These are phyloP conservation scores for Taiozyma sp. DNA, from an alignment of 1,139 yeast genomes.

Conservation along the genomic window DNA sequence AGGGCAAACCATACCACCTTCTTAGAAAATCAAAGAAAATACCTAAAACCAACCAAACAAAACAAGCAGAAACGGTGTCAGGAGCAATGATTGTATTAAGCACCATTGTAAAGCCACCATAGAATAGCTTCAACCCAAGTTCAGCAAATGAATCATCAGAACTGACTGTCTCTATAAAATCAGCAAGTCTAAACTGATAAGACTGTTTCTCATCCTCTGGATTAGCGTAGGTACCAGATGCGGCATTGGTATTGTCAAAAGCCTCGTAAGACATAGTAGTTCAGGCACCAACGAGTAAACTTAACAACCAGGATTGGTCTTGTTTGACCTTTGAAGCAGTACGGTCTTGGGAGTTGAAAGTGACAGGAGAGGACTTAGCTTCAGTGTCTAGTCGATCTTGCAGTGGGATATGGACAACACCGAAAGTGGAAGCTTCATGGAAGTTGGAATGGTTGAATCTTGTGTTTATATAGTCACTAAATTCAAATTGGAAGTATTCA, in stretches of 20 bases:
- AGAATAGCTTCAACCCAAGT: neutral
- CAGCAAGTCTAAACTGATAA: neutral
- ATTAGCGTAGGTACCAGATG: neutral
- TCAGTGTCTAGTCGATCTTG: neutral
- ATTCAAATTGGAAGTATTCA: constrained; percentile 13
- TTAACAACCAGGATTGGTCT: constrained; percentile 23
- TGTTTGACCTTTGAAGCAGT: constrained; percentile 7
- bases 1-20: neutral
- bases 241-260: neutral
- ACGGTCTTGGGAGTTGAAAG: neutral
- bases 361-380: neutral
- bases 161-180: neutral
- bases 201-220: neutral
- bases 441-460: constrained; percentile 3
- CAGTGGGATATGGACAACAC: neutral
- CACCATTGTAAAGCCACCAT: neutral
- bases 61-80: neutral
- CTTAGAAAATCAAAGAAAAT: neutral
- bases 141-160: neutral
- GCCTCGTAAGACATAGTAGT: neutral
- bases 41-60: neutral
- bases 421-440: neutral
- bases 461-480: constrained; percentile 12
- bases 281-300: constrained; percentile 20
- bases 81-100: neutral